Evolutionary conservation across 148 eudicot species (phyloP), one percentile per base, ranked within the genome.

Genomic region (Camellia japonica): DNA sequence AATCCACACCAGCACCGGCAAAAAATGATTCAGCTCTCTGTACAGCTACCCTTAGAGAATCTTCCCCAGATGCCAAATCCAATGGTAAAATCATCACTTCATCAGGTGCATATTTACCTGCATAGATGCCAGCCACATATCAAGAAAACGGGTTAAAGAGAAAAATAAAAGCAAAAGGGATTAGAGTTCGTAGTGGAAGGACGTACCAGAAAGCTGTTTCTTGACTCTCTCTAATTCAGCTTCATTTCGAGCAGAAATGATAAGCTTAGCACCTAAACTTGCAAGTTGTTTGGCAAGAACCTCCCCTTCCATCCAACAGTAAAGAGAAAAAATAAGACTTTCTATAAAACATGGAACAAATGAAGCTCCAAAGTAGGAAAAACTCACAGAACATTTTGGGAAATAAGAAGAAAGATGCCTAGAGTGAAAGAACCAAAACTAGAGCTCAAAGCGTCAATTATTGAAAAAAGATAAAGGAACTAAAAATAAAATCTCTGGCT

Each of bases 171-270:
- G 41, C 55, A 44, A 59, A 69, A 58, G 56, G 49, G 54, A n/a
- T 60, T 61, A 79, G 5, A 54, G 7, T 18, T 19, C n/a, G 16
- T 7, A 59, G 38, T 30, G 38, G 1, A 73, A 72, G 71, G 52
- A 71, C 58, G 74, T 88, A 92, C 99, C 99, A 6, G 86, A 80
- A 54, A 95, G 91, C 80, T 91, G 85, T 70, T 74, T 84, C 91
- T 90, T 95, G 78, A 95, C 99, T 78, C 92, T 84, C 79, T 91
- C 88, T 81, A 95, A 76, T 79, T 95, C 99, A 79, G 90, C 87
- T 83, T 86, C 94, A 86, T 90, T 93, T 86, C 99, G 86, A 49
- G 99, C 97, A 85, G 99, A 95, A 74, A 95, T 77, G 54, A 95
- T 91, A 68, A 95, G 92, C 86, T 90, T 95, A 59, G 97, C 97